These are phyloP conservation scores for Massariosphaeria phaeospora DNA, from an alignment of 495 filamentous ascomycete genomes.

Conservation along the genomic window DNA sequence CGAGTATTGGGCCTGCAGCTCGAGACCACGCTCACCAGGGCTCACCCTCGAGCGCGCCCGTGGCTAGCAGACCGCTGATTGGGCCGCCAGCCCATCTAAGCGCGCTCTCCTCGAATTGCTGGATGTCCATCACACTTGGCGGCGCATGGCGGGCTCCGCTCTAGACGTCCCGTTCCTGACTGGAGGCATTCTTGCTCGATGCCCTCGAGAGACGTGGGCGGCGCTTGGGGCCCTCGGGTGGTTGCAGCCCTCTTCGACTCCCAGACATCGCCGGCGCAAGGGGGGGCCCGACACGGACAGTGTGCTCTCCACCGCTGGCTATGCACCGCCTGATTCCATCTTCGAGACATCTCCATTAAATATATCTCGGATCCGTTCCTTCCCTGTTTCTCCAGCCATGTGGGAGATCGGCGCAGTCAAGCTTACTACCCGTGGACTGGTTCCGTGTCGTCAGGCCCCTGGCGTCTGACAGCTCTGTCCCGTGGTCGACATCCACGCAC, in stretches of 20 bases:
- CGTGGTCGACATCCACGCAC: too few relatives aligned
- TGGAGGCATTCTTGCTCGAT: too few relatives aligned
- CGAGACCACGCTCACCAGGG: too few relatives aligned
- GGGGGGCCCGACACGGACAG: too few relatives aligned
- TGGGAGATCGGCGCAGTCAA: too few relatives aligned
- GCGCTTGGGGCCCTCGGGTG: slow-evolving; percentile 4
- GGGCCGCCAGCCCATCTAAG: slow-evolving; percentile 17
- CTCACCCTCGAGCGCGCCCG: slow-evolving; percentile 25
- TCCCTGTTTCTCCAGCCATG: too few relatives aligned
- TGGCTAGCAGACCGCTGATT: slow-evolving; percentile 16
- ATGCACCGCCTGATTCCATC: neutral
- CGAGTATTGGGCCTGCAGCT: slow-evolving; percentile 13
- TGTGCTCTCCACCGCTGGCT: too few relatives aligned
- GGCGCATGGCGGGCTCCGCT: slow-evolving; percentile 6
- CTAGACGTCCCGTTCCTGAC: slow-evolving; percentile 1
- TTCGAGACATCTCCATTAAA: neutral
- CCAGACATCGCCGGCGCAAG: slow-evolving; percentile 7
- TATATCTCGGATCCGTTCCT: neutral
- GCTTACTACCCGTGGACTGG: too few relatives aligned
- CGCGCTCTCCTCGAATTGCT: slow-evolving; percentile 12
- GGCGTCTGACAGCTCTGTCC: too few relatives aligned
- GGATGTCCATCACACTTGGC: slow-evolving; percentile 30
- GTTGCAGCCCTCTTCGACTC: neutral
- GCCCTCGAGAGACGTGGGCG: too few relatives aligned
- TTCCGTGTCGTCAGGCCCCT: too few relatives aligned